Conservation (phyloP, 2,329 filamentous ascomycete species). For the Cylindrodendrum hubeiense region DNA sequence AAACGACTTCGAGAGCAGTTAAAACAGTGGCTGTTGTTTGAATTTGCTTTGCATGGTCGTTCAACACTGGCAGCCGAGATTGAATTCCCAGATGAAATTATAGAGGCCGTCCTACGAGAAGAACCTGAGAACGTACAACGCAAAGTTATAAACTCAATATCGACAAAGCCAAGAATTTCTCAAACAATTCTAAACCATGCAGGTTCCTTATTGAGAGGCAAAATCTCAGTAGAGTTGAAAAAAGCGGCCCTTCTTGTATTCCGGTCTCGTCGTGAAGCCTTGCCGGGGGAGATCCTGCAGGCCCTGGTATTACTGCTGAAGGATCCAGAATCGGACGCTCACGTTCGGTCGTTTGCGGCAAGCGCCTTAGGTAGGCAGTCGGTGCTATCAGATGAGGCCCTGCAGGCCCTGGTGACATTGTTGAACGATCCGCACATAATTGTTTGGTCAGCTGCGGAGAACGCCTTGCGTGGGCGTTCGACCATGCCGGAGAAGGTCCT, state of each 20-base stretch:
- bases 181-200: background rate
- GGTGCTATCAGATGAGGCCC: background rate
- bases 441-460: no score
- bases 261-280: no score
- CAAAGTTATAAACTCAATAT: background rate
- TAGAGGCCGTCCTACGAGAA: background rate
- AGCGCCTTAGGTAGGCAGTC: background rate
- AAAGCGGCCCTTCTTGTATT: background rate
- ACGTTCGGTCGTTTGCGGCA: background rate
- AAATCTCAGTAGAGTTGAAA: background rate
- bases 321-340: background rate
- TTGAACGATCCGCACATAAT: no score
- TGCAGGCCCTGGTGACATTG: background rate
- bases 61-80: background rate
- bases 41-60: background rate
- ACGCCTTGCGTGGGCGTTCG: no score
- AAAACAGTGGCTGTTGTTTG: no score
- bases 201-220: background rate
- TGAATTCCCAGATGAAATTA: background rate
- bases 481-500: no score
- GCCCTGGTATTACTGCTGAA: background rate
- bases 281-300: background rate
- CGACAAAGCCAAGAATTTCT: background rate
- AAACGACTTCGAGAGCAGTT: no score
- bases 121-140: background rate